Base-by-base conservation (phyloP, 768 basidiomycete genomes). In the Gyrodon lividus region DNA sequence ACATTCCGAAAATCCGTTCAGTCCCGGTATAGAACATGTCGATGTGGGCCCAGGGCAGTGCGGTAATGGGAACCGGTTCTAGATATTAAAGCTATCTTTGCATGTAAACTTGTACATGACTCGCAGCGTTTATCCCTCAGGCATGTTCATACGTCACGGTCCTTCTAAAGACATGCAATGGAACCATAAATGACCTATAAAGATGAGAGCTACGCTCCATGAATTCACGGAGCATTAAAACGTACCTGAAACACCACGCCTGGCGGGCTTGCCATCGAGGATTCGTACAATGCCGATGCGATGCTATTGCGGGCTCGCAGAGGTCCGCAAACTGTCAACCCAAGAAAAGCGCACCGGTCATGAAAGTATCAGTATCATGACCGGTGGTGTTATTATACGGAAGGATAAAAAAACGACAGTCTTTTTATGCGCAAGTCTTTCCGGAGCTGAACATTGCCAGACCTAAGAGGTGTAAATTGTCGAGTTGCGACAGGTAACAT, bases 391-490 rank as follows among this genome's bases (percentile, higher is more conserved):
- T 23, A 23, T 3, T 46, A 16, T 35, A 5, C 48, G 26, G 50
- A 46, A 37, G 44, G 31, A 56, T 47, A 37, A 45, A 43, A 19
- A 19, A 26, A 43, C 45, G 26, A 48, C 53, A 8, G 20, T 24
- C 43, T 26, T 16, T 41, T 30, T 20, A 40, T 12, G 6, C 20
- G 19, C 33, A n/a, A 28, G 30, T 16, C 20, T 24, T 30, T 22
- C n/a, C n/a, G 23, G 30, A 40, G 34, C 14, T 26, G 16, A 39
- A 22, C 20, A 26, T 39, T 46, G 43, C 54, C 33, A 43, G 41
- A 54, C 30, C 20, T 48, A 55, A 45, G 12, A 12, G 31, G 13
- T 31, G 31, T 4, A 12, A 31, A 31, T 31, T 31, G 13, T 31
- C 12, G 31, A 5, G 31, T 31, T 31, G 13, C 12, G 12, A 31